Conservation (phyloP, 805 yeast species). For the Saccharomycopsis selenospora region DNA sequence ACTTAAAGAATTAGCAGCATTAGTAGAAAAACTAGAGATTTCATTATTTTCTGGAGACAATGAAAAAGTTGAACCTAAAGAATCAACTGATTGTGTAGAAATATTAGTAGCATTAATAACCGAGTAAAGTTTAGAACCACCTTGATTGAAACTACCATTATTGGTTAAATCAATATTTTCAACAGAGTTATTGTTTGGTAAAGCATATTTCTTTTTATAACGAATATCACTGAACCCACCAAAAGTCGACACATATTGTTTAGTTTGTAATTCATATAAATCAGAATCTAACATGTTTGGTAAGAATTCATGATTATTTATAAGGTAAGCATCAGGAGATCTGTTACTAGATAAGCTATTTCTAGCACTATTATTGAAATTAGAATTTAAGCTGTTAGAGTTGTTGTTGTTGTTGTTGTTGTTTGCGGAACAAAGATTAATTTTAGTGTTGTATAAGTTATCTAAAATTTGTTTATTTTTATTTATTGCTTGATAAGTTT, state of each 20-base stretch:
- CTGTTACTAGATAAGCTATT: background rate
- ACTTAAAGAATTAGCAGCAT: background rate
- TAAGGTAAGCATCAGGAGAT: background rate
- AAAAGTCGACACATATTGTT: constrained; percentile 10
- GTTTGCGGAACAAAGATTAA: background rate
- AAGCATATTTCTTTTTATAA: constrained; percentile 19
- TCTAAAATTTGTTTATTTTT: constrained; percentile 5
- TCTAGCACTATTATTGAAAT: no score
- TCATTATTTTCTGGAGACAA: constrained; percentile 7
- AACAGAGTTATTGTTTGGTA: constrained; percentile 15
- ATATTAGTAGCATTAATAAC: constrained; percentile 14
- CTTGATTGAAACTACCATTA: background rate
- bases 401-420: no score
- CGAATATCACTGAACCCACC: constrained; percentile 13
- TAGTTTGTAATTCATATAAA: constrained; percentile 8
- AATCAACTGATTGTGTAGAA: constrained; percentile 13
- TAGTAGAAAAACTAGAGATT: constrained; percentile 5
- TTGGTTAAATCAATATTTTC: constrained; percentile 7
- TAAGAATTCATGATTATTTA: constrained; percentile 4
- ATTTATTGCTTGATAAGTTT: constrained; percentile 8
- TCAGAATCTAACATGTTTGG: constrained; percentile 15
- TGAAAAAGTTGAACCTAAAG: constrained; percentile 12
- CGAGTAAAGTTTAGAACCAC: constrained; percentile 10
- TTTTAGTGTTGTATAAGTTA: background rate
- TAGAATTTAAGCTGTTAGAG: background rate